Base-by-base conservation (phyloP, 139 green algal species). In the Protoeuglena noctilucae region DNA sequence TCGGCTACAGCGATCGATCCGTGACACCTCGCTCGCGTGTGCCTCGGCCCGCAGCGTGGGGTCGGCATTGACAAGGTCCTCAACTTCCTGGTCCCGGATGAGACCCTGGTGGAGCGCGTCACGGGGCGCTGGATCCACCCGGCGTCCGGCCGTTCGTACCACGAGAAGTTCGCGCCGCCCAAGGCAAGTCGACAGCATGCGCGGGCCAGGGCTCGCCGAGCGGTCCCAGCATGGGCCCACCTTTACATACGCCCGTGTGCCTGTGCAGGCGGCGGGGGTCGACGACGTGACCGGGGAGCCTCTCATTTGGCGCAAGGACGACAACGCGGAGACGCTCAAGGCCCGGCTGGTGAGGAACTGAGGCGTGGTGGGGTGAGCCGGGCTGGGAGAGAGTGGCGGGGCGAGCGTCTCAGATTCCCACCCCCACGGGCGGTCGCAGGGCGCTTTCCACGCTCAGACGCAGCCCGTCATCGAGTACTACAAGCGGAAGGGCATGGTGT, bases 241-340 rank as follows among this genome's bases (percentile, higher is more conserved):
- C 19, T 18, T 19, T 48, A 19, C 18, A 48, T 18, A n/a, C n/a
- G n/a, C n/a, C n/a, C n/a, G n/a, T n/a, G n/a, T n/a, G n/a, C n/a
- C n/a, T n/a, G n/a, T 28, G 7, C 54, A 67, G 58, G 61, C 73
- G 34, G 56, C 68, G 4, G 68, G 68, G 24, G 41, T 62, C n/a
- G 78, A 86, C 41, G 78, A 86, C 63, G 23, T 89, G 14, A 93
- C 84, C 2, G 85, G 91, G 2, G 91, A 98, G 75, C 82, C 89
- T 2, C 81, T 98, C 17, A 80, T 96, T 23, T 69, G 80, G 62
- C 74, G 91, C 39, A 97, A 96, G 71, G 91, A 98, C 65, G 91
- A 98, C 76, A 98, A 95, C 62, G 87, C 82, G 5, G 87, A 97
- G 34, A 96, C 88, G 7, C 75, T 98, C 12, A 92, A 92, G 65